A percentile compares a stretch with the other conserved stretches of the same genome.
Evolutionary conservation across 306 rosid species (phyloP).

Genomic region (Begonia masoniana): DNA sequence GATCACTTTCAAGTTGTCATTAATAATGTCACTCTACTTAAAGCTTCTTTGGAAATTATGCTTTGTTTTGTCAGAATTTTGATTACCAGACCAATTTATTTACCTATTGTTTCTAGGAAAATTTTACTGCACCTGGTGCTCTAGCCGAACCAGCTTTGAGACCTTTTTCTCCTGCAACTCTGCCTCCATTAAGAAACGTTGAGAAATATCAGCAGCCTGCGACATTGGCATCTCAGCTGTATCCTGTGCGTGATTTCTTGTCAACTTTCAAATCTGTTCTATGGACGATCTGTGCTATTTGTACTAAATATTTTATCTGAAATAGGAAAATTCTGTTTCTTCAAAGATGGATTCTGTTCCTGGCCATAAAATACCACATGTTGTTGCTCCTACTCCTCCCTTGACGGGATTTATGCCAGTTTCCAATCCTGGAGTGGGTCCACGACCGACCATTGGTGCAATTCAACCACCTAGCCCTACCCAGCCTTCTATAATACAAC

Average conservation of each 20-base stretch:
- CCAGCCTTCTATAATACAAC: slow-evolving; percentile 40
- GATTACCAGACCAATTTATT: too few species aligned
- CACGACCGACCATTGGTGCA: slow-evolving; percentile 47
- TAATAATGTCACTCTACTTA: too few species aligned
- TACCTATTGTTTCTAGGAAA: slow-evolving; percentile 27
- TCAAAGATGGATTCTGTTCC: slow-evolving; percentile 30
- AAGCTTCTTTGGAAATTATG: too few species aligned
- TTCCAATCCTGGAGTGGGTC: slow-evolving; percentile 47
- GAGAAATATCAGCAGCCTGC: slow-evolving; percentile 63
- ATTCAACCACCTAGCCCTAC: slow-evolving; percentile 74
- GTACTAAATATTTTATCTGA: slow-evolving; percentile 14
- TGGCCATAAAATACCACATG: slow-evolving; percentile 40
- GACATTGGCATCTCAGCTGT: slow-evolving; percentile 82
- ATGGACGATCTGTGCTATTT: slow-evolving; percentile 8
- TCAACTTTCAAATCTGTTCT: slow-evolving; percentile 6
- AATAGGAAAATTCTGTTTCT: slow-evolving; percentile 38
- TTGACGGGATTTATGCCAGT: slow-evolving; percentile 61
- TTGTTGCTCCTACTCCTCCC: slow-evolving; percentile 36
- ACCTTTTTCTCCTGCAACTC: slow-evolving; percentile 72
- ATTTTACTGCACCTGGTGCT: slow-evolving; percentile 28
- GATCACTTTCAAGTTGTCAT: too few species aligned
- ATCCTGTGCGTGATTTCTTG: slow-evolving; percentile 45
- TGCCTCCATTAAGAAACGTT: slow-evolving; percentile 48
- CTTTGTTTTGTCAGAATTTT: too few species aligned
- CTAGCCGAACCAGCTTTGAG: slow-evolving; percentile 36